Evolutionary conservation across 148 eudicot species (phyloP).

Genomic region (Fallopia convolvulus): DNA sequence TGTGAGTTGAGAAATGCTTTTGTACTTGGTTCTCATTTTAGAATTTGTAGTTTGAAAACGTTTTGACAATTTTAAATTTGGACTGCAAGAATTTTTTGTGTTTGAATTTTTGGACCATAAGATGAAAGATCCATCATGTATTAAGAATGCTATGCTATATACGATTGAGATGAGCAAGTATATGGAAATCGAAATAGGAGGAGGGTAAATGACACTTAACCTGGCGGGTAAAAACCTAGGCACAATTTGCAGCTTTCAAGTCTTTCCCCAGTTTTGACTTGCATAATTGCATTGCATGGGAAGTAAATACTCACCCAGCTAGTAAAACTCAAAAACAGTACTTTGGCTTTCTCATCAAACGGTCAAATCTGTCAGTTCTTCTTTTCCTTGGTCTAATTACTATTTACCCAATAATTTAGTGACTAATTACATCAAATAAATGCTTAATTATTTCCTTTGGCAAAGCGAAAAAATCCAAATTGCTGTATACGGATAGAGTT

Average conservation of each 20-base stretch:
- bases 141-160: too few species aligned
- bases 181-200: neutral
- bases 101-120: too few species aligned
- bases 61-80: neutral
- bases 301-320: conserved; percentile 2
- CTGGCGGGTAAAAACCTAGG: conserved; percentile 7
- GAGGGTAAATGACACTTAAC: neutral
- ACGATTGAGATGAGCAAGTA: neutral
- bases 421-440: neutral
- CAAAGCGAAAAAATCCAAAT: neutral
- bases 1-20: neutral
- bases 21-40: neutral
- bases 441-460: neutral
- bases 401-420: neutral
- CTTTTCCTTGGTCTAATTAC: neutral
- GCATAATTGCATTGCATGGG: conserved; percentile 6
- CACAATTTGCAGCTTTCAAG: conserved; percentile 3
- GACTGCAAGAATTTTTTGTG: too few species aligned
- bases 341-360: conserved; percentile 7
- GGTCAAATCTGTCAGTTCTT: conserved; percentile 10
- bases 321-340: conserved; percentile 3
- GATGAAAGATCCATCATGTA: too few species aligned
- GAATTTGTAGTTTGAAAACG: neutral
- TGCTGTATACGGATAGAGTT: neutral
- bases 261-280: conserved; percentile 2